Percentiles rank a stretch among this genome's conserved stretches.
phyloP scores from a whole-genome alignment of 495 filamentous ascomycete species.

The Penicillium herquei region DNA sequence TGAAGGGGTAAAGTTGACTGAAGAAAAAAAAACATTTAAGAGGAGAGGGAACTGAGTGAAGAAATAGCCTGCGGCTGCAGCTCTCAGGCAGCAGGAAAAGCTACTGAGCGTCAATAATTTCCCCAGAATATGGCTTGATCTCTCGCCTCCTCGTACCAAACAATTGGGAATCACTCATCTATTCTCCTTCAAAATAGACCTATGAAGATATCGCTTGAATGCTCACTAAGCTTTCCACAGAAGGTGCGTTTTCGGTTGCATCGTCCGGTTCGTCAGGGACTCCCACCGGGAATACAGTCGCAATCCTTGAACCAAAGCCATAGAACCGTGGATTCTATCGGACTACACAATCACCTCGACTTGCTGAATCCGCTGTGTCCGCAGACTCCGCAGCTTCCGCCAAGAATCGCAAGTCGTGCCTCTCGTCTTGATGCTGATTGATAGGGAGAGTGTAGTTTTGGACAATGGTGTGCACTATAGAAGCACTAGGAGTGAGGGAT shows the following conservation, averaged over 20 bases:
- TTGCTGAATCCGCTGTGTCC: background rate
- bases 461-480: too few relatives aligned
- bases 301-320: conserved; percentile 8
- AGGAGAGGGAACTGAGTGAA: background rate
- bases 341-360: background rate
- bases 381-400: background rate
- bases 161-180: background rate
- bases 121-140: conserved; percentile 7
- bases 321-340: conserved; percentile 8
- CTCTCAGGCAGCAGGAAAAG: background rate
- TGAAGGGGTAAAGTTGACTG: background rate
- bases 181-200: background rate
- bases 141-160: conserved; percentile 13
- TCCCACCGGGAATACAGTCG: conserved; percentile 11
- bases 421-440: too few relatives aligned
- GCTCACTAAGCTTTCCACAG: background rate
- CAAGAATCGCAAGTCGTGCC: too few relatives aligned
- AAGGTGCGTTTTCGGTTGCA: conserved; percentile 13
- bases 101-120: background rate
- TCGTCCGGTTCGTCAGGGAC: conserved; percentile 24
- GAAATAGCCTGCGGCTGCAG: too few relatives aligned
- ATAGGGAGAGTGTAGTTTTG: too few relatives aligned
- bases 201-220: background rate
- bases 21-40: background rate
- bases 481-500: too few relatives aligned